Evolutionary conservation across 805 yeast genomes (phyloP).

Genomic region (Hanseniaspora meyeri): DNA sequence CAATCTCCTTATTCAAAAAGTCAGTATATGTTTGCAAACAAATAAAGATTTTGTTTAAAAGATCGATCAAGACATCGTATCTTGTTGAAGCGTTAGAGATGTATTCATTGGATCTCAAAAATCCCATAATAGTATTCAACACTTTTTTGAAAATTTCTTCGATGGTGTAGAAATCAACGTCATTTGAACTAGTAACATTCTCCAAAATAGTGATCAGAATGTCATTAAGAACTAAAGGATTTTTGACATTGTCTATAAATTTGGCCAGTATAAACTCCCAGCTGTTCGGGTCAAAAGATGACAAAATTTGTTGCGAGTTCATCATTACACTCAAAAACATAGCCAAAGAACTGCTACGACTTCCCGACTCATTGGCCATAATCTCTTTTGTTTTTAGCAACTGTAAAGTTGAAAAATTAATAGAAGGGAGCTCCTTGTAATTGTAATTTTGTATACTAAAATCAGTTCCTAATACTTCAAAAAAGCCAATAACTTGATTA

Average conservation of each 20-base stretch:
- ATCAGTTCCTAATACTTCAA: conserved; percentile 13
- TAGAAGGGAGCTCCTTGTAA: conserved; percentile 44
- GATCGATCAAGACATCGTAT: conserved; percentile 30
- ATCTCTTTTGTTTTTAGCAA: conserved; percentile 41
- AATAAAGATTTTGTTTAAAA: conserved; percentile 15
- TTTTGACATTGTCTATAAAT: background rate
- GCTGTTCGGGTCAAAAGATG: conserved; percentile 18
- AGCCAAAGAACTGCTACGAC: background rate
- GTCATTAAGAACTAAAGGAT: conserved; percentile 41
- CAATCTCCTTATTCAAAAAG: background rate
- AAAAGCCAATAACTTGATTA: conserved; percentile 17
- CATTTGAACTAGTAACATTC: conserved; percentile 31
- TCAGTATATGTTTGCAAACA: conserved; percentile 26
- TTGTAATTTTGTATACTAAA: conserved; percentile 40
- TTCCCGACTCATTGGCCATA: background rate
- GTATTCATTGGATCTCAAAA: conserved; percentile 26
- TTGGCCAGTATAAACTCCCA: conserved; percentile 20
- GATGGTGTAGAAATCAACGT: conserved; percentile 26
- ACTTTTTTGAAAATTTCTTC: conserved; percentile 42
- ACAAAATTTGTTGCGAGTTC: conserved; percentile 37
- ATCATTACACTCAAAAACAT: conserved; percentile 53
- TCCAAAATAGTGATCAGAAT: conserved; percentile 65
- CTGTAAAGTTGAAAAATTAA: conserved; percentile 39
- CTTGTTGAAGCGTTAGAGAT: conserved; percentile 30
- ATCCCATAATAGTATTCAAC: conserved; percentile 34